phyloP scores from a whole-genome alignment of 352 stramenopile species.

The Pythium rhizo-oryzae region DNA sequence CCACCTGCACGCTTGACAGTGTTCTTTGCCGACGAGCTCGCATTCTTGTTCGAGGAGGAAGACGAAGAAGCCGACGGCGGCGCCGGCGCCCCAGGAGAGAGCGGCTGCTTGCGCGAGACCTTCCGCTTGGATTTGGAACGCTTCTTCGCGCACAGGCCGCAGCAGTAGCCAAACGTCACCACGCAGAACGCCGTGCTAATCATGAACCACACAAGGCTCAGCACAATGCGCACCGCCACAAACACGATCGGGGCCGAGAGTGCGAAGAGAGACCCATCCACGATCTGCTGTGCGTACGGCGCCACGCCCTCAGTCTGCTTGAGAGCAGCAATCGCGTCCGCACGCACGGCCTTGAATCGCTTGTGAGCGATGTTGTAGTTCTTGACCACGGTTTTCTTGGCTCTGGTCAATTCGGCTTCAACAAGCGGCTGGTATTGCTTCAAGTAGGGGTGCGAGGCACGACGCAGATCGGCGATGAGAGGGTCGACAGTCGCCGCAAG shows the following conservation, averaged over 20 bases:
- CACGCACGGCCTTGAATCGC: constrained; percentile 47
- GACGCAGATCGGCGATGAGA: constrained; percentile 54
- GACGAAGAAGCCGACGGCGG: background rate
- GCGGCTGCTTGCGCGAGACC: constrained; percentile 33
- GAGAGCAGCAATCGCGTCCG: constrained; percentile 56
- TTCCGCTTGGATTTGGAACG: constrained; percentile 57
- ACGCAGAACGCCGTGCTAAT: constrained; percentile 55
- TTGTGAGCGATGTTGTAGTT: constrained; percentile 49
- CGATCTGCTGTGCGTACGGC: constrained; percentile 63
- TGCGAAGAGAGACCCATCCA: constrained; percentile 56
- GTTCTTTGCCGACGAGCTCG: constrained; percentile 1
- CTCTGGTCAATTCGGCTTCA: constrained; percentile 45
- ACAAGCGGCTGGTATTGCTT: constrained; percentile 58
- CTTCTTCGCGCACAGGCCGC: constrained; percentile 41
- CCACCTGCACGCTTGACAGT: constrained; percentile 17
- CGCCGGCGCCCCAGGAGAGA: constrained; percentile 20
- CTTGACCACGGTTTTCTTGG: constrained; percentile 37
- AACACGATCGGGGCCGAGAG: constrained; percentile 53
- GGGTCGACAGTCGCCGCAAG: constrained; percentile 66
- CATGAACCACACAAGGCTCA: constrained; percentile 61
- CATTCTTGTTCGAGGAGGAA: constrained; percentile 7
- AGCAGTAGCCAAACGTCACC: constrained; percentile 64
- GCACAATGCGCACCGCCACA: constrained; percentile 47
- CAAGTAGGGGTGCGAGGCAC: constrained; percentile 54
- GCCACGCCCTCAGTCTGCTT: constrained; percentile 64